Evolutionary conservation across 2,329 filamentous ascomycete species (phyloP).

Genomic region (Fusarium incarnatum): DNA sequence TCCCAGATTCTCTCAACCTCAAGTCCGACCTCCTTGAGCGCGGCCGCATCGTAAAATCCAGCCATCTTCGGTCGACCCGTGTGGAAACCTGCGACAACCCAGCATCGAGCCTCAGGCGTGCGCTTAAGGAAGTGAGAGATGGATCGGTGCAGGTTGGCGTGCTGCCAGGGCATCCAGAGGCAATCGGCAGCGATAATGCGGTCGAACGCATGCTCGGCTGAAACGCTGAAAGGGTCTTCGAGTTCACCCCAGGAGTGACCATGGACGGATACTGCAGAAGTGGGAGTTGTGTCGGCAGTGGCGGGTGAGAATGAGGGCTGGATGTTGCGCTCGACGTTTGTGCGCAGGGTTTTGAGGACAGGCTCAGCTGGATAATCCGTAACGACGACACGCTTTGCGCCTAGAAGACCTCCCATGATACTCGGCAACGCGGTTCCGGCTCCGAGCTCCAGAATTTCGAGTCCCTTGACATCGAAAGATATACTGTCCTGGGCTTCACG

Average conservation of each 20-base stretch:
- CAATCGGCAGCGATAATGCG: conserved; percentile 78
- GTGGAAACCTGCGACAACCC: conserved; percentile 78
- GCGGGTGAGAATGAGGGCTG: conserved; percentile 50
- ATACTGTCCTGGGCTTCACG: conserved; percentile 17
- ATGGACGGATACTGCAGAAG: conserved; percentile 57
- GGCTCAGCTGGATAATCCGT: conserved; percentile 75
- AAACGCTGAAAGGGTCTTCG: conserved; percentile 46
- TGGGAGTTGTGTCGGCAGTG: conserved; percentile 21
- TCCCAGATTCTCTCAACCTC: conserved; percentile 75
- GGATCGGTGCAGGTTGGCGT: conserved; percentile 72
- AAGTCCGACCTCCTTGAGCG: conserved; percentile 62
- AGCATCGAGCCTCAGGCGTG: conserved; percentile 61
- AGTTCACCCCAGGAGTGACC: conserved; percentile 75
- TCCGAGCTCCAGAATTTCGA: conserved; percentile 72
- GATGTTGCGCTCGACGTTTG: conserved; percentile 68
- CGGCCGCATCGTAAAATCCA: conserved; percentile 68
- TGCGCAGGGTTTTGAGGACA: conserved; percentile 68
- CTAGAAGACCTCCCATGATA: conserved; percentile 61
- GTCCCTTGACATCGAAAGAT: conserved; percentile 61
- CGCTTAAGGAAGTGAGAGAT: conserved; percentile 70
- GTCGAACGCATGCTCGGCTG: conserved; percentile 60
- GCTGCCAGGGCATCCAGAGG: conserved; percentile 80
- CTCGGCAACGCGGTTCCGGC: conserved; percentile 71
- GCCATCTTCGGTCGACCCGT: conserved; percentile 74
- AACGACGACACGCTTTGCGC: conserved; percentile 64